A percentile compares a stretch with the other conserved stretches of the same genome.
Conservation (phyloP, 1,139 yeast species). For the Torulaspora globosa region DNA sequence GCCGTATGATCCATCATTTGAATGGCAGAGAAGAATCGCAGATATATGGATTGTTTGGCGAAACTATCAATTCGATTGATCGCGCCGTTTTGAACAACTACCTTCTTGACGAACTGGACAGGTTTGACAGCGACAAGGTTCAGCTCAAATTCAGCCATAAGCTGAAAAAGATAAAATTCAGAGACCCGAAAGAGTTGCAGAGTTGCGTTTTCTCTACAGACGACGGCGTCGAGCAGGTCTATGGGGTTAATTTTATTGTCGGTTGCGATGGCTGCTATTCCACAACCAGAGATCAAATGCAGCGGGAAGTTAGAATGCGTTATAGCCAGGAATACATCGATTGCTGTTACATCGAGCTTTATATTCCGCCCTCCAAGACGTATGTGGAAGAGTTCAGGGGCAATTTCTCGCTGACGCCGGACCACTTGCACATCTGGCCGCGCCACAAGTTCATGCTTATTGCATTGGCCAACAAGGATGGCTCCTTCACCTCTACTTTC, state of each 20-base stretch:
- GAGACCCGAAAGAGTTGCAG: conserved; percentile 23
- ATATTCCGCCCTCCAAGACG: conserved; percentile 55
- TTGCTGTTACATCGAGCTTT: conserved; percentile 76
- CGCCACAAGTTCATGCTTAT: conserved; percentile 81
- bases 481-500: conserved; percentile 84
- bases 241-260: conserved; percentile 54
- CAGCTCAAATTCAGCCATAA: conserved; percentile 55
- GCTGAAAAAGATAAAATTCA: conserved; percentile 42
- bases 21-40: conserved; percentile 66
- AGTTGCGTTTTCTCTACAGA: conserved; percentile 31
- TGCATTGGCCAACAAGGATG: conserved; percentile 80
- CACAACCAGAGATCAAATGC: conserved; percentile 65
- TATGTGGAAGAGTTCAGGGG: conserved; percentile 21
- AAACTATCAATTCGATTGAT: conserved; percentile 80
- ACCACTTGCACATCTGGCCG: conserved; percentile 93
- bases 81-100: conserved; percentile 63
- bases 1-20: conserved; percentile 80
- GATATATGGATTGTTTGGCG: conserved; percentile 78
- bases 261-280: conserved; percentile 92
- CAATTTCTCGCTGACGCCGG: conserved; percentile 55
- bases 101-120: conserved; percentile 49
- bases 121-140: conserved; percentile 38
- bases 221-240: conserved; percentile 16
- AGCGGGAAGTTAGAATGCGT: conserved; percentile 64
- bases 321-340: conserved; percentile 74